Percentiles rank a stretch among this genome's conserved stretches.
These are phyloP conservation scores for Sporothrix euskadiensis DNA, from an alignment of 2,329 filamentous ascomycete species.

Conservation along the genomic window DNA sequence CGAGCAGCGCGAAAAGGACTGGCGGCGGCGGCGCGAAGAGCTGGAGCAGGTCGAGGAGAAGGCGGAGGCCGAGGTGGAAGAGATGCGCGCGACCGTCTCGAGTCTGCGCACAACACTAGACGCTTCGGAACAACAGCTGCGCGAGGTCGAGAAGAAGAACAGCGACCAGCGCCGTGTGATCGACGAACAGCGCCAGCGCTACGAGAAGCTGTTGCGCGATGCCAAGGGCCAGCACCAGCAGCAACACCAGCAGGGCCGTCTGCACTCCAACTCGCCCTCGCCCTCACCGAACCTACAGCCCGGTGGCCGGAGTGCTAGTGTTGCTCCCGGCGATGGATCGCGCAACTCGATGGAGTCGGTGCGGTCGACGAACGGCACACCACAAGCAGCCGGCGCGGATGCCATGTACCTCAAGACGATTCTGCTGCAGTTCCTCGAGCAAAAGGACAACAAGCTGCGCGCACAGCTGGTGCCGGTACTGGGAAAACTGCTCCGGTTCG, in stretches of 20 bases:
- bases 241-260: constrained; percentile 48
- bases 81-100: constrained; percentile 73
- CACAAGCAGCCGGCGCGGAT: constrained; percentile 43
- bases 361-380: constrained; percentile 39
- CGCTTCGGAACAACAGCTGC: constrained; percentile 79
- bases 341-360: constrained; percentile 51
- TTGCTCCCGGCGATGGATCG: constrained; percentile 38
- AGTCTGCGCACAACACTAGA: constrained; percentile 80
- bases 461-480: constrained; percentile 76
- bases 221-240: constrained; percentile 56
- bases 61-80: constrained; percentile 70
- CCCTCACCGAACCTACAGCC: not conserved
- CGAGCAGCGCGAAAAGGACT: constrained; percentile 70
- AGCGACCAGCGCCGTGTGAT: constrained; percentile 71
- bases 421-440: constrained; percentile 76
- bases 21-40: constrained; percentile 71
- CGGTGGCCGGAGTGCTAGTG: constrained; percentile 14
- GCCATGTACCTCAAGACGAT: constrained; percentile 77
- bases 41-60: constrained; percentile 70
- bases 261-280: constrained; percentile 18
- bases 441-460: constrained; percentile 74
- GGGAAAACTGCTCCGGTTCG: constrained; percentile 73
- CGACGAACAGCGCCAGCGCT: constrained; percentile 73
- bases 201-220: constrained; percentile 77
- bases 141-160: constrained; percentile 79